These are phyloP conservation scores for Alnus glutinosa DNA, from an alignment of 306 rosid genomes.

Conservation along the genomic window DNA sequence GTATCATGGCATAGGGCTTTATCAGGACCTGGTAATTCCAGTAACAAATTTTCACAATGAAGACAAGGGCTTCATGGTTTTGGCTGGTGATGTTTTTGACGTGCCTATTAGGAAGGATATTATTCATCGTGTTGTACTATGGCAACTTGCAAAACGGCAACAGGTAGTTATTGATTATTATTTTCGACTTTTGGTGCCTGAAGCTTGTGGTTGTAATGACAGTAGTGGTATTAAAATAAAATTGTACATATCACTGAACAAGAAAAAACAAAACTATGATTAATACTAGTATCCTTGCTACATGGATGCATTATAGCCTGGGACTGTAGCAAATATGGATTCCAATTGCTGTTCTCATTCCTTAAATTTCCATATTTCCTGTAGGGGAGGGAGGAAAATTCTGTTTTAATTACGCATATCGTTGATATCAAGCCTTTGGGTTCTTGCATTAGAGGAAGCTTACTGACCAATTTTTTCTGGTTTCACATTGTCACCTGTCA, in stretches of 20 bases:
- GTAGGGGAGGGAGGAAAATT: not conserved
- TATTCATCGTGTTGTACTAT: slow-evolving; percentile 79
- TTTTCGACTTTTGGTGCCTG: slow-evolving; percentile 25
- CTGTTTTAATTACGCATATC: not conserved
- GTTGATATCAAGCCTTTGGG: not conserved
- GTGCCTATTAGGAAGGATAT: slow-evolving; percentile 90
- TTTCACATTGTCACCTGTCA: not conserved
- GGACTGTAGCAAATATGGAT: not conserved
- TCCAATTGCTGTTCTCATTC: not conserved
- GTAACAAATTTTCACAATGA: slow-evolving; percentile 82
- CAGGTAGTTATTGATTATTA: slow-evolving; percentile 50
- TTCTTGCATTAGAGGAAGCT: not conserved
- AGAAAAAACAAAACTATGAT: slow-evolving; percentile 1
- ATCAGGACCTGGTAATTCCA: slow-evolving; percentile 84
- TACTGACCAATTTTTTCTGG: not conserved
- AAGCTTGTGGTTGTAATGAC: slow-evolving; percentile 19
- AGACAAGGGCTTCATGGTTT: slow-evolving; percentile 85
- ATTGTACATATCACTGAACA: slow-evolving; percentile 1
- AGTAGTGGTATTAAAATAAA: slow-evolving; percentile 22
- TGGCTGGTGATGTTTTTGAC: slow-evolving; percentile 93
- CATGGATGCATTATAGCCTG: not conserved
- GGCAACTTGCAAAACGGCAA: slow-evolving; percentile 95
- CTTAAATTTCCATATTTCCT: not conserved
- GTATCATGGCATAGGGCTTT: slow-evolving; percentile 55
- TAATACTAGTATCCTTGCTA: not conserved